phyloP scores from a whole-genome alignment of 805 yeast genomes.

The Barnettozyma botsteinii region DNA sequence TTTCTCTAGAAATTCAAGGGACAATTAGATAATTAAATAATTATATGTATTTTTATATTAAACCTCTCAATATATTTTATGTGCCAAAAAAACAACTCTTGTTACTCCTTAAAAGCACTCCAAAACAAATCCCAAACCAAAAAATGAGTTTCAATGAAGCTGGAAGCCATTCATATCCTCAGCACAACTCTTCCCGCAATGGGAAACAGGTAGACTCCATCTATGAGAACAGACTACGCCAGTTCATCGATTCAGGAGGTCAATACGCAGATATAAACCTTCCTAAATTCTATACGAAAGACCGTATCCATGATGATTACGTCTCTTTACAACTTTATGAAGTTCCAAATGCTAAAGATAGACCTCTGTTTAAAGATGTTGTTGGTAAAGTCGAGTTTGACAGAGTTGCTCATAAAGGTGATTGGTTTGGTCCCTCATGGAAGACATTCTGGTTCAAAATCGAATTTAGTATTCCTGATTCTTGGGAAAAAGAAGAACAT shows the following conservation, averaged over 20 bases:
- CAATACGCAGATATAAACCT: conserved; percentile 65
- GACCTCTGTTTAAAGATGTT: conserved; percentile 39
- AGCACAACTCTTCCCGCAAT: conserved; percentile 47
- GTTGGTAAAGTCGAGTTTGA: conserved; percentile 30
- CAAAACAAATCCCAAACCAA: no score
- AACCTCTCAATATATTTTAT: no score
- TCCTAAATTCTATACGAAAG: conserved; percentile 72
- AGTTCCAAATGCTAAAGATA: conserved; percentile 53
- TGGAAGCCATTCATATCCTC: conserved; percentile 28
- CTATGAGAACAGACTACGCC: conserved; percentile 67
- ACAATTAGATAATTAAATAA: no score
- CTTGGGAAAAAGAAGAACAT: conserved; percentile 37
- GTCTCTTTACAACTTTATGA: conserved; percentile 46
- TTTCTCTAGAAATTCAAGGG: no score
- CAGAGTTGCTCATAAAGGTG: conserved; percentile 59
- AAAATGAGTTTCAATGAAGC: no score
- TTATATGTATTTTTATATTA: no score
- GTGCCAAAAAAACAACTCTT: no score
- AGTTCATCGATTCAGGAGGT: conserved; percentile 83
- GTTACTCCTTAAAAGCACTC: no score
- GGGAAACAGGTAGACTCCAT: conserved; percentile 73
- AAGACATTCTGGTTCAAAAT: conserved; percentile 91
- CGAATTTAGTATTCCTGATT: conserved; percentile 53
- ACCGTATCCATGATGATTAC: conserved; percentile 41
- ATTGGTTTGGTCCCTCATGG: conserved; percentile 92